Percentiles rank a stretch among this genome's conserved stretches.
Evolutionary conservation across 2,329 filamentous ascomycete genomes (phyloP).

Genomic region (Colletotrichum lini): DNA sequence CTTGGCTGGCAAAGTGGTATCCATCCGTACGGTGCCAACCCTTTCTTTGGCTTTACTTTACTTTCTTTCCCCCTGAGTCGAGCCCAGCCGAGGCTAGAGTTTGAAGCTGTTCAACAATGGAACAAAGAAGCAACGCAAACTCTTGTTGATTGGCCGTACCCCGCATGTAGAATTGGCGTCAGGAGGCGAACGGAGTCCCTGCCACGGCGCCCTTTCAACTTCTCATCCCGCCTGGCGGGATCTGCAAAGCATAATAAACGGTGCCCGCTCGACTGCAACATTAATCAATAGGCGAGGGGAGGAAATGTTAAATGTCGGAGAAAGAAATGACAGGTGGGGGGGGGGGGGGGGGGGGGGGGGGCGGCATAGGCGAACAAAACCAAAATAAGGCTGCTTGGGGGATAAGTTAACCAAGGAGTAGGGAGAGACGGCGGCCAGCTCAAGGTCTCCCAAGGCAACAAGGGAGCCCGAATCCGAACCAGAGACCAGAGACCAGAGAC

Average conservation of each 20-base stretch:
- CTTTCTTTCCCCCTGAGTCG: slow-evolving; percentile 11
- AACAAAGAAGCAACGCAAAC: slow-evolving; percentile 10
- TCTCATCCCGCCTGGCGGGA: slow-evolving; percentile 7
- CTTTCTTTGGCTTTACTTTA: too few relatives aligned
- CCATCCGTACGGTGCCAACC: too few relatives aligned
- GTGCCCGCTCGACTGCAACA: slow-evolving; percentile 8
- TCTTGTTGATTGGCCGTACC: slow-evolving; percentile 12
- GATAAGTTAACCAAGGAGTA: too few relatives aligned
- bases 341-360: too few relatives aligned
- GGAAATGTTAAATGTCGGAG: not conserved
- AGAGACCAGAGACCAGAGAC: not conserved
- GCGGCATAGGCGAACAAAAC: not conserved
- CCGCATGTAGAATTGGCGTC: slow-evolving; percentile 1
- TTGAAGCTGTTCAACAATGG: not conserved
- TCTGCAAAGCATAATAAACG: slow-evolving; percentile 11
- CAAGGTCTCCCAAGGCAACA: too few relatives aligned
- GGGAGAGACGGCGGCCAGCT: too few relatives aligned
- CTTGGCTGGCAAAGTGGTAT: not conserved
- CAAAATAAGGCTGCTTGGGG: not conserved
- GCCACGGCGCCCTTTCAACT: not conserved
- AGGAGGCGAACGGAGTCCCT: not conserved
- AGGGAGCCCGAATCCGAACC: too few relatives aligned
- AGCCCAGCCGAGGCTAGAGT: slow-evolving; percentile 8
- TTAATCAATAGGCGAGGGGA: slow-evolving; percentile 8
- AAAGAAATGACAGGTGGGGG: slow-evolving; percentile 20